Base-by-base conservation (phyloP, 306 rosid species). In the Astragalus glycyphyllos region DNA sequence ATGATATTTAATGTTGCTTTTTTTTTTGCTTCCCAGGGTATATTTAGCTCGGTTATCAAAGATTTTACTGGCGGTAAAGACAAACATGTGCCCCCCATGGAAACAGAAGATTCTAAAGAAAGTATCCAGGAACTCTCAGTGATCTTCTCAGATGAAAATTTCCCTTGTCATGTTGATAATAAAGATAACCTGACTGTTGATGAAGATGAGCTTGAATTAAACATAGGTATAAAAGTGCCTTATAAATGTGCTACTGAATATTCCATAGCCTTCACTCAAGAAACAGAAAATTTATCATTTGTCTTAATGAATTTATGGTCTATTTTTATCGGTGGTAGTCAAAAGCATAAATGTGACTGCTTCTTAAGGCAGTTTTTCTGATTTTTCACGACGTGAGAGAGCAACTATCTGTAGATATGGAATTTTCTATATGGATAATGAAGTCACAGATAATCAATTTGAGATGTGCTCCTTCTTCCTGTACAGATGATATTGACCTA, bases 41-140 rank as follows among this genome's bases (percentile, higher is more conserved):
- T 94, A 76, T 90, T 94, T 72, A 83, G 92, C 78, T 87, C 97
- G 20, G 91, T 90, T 61, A 85, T 92, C 67, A 90, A 87, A 84
- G 98, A 92, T 59, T 79, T 93, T 56, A 81, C 90, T 53, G 85
- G 97, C 58, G 82, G 72, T 74, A 94, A 89, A 79, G 78, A 89
- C 65, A 94, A 94, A 83, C 87, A 77, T 57, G 84, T 45, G 46
- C 80, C 85, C 37, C 65, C 71, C 14, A 2, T 71, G 61, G 98
- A 86, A 75, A 62, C 60, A 62, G 96, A 80, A 84, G 89, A 83
- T 73, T 10, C 89, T 58, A 86, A 65, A 81, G 88, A 81, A 84
- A 79, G 89, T 67, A 38, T 83, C 32, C 81, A 80, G 70, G 90
- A 88, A 73, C 94, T 93, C 58, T 71, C 84, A 0, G 58, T 63